Base-by-base conservation (phyloP, 1,139 yeast genomes). In the Suhomyces anneliseae region DNA sequence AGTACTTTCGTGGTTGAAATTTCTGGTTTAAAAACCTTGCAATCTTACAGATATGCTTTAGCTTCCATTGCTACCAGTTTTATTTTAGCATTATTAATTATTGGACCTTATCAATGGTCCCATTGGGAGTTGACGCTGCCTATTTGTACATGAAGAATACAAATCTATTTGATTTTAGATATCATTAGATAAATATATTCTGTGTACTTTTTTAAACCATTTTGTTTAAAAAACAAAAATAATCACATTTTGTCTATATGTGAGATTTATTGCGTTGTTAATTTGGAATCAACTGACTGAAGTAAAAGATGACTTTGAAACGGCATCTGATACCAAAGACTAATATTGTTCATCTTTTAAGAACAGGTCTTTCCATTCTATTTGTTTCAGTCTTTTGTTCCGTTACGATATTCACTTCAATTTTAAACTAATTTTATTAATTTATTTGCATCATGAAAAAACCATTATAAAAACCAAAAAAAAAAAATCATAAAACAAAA, bases 1-100 rank as follows among this genome's bases (percentile, higher is more conserved):
- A 83, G 90, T 47, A 85, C 96, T 0, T 85, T 90, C 56, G 76
- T 87, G 4, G 81, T 78, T 32, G 97, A 90, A 61, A 62, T 88
- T 38, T 72, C 72, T 54, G 70, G 69, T 0, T 57, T 84, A 10
- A 54, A 57, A 12, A 53, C 63, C 2, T 8, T 38, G 1, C 45
- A 66, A 58, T 54, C 74, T 2, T 79, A 78, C 55, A 44, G 56
- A 2, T 82, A 82, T 55, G 79, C 72, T 0, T 26, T 61, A 6
- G 42, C 52, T 0, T 73, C 82, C 19, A 53, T 82, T 3, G 49
- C 62, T 6, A 45, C 65, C 0, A 65, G 81, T 12, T 83, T 75
- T 54, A 46, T 61, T 3, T 38, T 75, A 1, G 62, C 79, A 45
- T 56, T 83, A 8, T 47, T 83, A 26, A 70, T 78, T 1, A 58